Evolutionary conservation across 768 basidiomycete genomes (phyloP), one percentile per base, ranked within the genome.

Genomic region (Tylopilus plumbeoviolaceoides): DNA sequence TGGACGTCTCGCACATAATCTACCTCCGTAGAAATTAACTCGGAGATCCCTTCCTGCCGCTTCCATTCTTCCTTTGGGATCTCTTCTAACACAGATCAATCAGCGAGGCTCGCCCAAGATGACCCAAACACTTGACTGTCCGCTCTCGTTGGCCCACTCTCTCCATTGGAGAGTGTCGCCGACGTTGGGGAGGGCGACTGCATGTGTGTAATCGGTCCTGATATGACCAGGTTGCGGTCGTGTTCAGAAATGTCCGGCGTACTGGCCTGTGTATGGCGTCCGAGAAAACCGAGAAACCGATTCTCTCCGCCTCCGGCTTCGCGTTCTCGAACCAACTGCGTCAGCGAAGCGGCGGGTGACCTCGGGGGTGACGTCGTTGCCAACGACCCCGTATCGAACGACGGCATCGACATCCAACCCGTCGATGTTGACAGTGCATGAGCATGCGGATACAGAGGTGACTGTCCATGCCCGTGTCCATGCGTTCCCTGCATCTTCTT

Each of bases 1-100:
- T 99, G 95, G 25, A 98, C 69, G 66, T 95, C 91, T 21, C 92
- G 80, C 42, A 98, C 92, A 62, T 97, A 99, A 0, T 89, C 82
- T 8, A 77, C 79, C 68, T 99, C 95, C 0, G 95, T 98, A 7
- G 79, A 79, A 59, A 98, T 95, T 48, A 98, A 77, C 71, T 99
- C 95, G 59, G 97, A 98, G 47, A 97, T 95, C 0, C 90, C 87
- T 76, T 98, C 95, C 70, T 98, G 95, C 48, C 95, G 78, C 53
- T 84, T 85, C 42, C 95, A 78, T 66, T 98, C 95, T 87, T n/a
- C n/a, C n/a, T n/a, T n/a, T n/a, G n/a, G n/a, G n/a, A n/a, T n/a
- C n/a, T n/a, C n/a, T n/a, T n/a, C 87, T 18, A 98, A 68, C 0
- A 89, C 91, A 33, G 84, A 81, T 57, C 84, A 84, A 62, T 97